Evolutionary conservation across 192 early-diverging fungal genomes (phyloP).

Genomic region (Coemansia furcata): DNA sequence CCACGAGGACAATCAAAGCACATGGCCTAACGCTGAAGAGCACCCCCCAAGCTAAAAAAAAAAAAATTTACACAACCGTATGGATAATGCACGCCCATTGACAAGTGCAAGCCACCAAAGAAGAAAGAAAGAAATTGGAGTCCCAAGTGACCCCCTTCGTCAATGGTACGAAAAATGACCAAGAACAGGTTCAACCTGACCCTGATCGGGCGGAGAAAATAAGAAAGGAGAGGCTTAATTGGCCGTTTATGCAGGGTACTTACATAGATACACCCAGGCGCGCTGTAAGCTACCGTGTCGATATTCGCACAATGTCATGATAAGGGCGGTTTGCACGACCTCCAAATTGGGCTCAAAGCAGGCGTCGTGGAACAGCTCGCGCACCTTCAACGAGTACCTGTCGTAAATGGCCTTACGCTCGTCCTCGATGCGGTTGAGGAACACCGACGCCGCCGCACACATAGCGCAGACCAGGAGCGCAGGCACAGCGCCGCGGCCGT

Average conservation of each 20-base stretch:
- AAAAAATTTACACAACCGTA: neutral
- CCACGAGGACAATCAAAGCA: neutral
- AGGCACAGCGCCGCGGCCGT: constrained; percentile 16
- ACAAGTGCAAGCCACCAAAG: constrained; percentile 21
- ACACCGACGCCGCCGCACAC: constrained; percentile 49
- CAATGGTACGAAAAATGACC: neutral
- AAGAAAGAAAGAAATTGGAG: neutral
- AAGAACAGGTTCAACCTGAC: neutral
- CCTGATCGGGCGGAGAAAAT: constrained; percentile 1
- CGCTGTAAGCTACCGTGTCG: constrained; percentile 47
- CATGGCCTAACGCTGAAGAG: neutral
- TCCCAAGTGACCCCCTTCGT: neutral
- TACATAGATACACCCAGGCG: constrained; percentile 55
- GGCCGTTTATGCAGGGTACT: constrained; percentile 18
- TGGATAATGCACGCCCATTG: constrained; percentile 3
- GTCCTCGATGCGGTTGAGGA: constrained; percentile 49
- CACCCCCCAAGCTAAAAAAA: neutral
- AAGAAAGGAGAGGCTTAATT: neutral
- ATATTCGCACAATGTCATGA: constrained; percentile 56
- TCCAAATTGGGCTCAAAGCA: constrained; percentile 52
- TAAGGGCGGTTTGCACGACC: constrained; percentile 52
- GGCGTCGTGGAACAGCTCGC: constrained; percentile 51
- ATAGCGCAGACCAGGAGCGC: constrained; percentile 44
- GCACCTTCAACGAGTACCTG: constrained; percentile 46
- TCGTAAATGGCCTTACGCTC: constrained; percentile 48